Percentiles rank a stretch among this genome's conserved stretches.
Conservation (phyloP, 164 flowering plant genomes). For the Vitis rotundifolia region DNA sequence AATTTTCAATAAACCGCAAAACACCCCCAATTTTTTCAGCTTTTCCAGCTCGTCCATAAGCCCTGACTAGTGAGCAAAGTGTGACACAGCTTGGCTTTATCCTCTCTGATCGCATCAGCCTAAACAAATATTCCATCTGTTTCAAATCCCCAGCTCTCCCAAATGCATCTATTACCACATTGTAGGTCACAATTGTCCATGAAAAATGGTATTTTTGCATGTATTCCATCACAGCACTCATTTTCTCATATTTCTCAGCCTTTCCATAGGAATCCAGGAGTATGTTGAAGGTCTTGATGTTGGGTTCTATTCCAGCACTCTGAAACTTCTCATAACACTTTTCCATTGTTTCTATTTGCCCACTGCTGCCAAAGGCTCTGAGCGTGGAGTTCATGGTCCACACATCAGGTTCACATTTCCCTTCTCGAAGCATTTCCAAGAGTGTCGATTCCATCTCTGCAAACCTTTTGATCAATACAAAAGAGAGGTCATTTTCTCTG, state of each 20-base stretch:
- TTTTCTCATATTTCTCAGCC: constrained; percentile 64
- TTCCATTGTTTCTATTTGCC: constrained; percentile 95
- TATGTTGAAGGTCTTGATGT: constrained; percentile 88
- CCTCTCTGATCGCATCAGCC: constrained; percentile 86
- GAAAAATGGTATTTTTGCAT: constrained; percentile 91
- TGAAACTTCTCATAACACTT: constrained; percentile 93
- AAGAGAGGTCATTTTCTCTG: constrained; percentile 12
- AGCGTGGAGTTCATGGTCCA: constrained; percentile 98
- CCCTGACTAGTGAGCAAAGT: constrained; percentile 81
- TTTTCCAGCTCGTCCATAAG: constrained; percentile 70
- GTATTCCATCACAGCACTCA: constrained; percentile 94
- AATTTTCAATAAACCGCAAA: constrained; percentile 68
- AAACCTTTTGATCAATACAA: constrained; percentile 48
- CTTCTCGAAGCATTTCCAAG: constrained; percentile 61
- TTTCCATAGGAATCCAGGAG: constrained; percentile 94
- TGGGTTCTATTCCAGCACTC: constrained; percentile 76
- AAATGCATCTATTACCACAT: constrained; percentile 92
- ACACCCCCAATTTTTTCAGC: constrained; percentile 70
- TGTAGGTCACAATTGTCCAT: constrained; percentile 92
- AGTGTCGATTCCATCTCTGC: constrained; percentile 84
- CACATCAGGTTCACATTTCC: constrained; percentile 75
- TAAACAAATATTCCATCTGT: constrained; percentile 93
- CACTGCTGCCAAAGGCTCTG: constrained; percentile 89
- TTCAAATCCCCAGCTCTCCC: constrained; percentile 92
- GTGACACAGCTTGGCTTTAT: constrained; percentile 91